Evolutionary conservation across 495 filamentous ascomycete genomes (phyloP).

Genomic region (Aspergillus hancockii): DNA sequence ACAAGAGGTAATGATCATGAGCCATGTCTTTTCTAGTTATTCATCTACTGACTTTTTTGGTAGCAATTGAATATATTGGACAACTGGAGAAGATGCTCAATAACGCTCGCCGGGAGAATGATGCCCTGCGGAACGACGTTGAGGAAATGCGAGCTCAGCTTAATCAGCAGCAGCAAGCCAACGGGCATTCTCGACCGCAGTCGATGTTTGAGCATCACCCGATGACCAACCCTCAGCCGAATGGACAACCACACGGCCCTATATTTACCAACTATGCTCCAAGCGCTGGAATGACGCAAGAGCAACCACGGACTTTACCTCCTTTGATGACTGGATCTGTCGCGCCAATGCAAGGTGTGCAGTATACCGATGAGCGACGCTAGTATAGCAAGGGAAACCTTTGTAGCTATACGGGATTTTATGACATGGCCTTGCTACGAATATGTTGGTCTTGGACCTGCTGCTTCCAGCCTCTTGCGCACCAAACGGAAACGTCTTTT

Average conservation of each 20-base stretch:
- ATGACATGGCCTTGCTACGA: neutral
- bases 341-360: constrained; percentile 59
- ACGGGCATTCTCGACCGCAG: constrained; percentile 41
- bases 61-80: constrained; percentile 48
- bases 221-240: constrained; percentile 38
- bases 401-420: constrained; percentile 2
- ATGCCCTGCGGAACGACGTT: constrained; percentile 52
- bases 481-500: constrained; percentile 17
- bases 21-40: constrained; percentile 1
- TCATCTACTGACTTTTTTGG: constrained; percentile 6
- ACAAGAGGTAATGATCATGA: constrained; percentile 70
- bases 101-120: constrained; percentile 46
- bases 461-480: constrained; percentile 6
- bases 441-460: constrained; percentile 9
- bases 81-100: constrained; percentile 37
- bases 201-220: constrained; percentile 45
- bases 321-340: constrained; percentile 52
- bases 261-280: constrained; percentile 38
- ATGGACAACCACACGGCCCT: constrained; percentile 37
- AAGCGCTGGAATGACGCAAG: constrained; percentile 33
- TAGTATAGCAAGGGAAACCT: constrained; percentile 18
- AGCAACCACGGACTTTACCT: constrained; percentile 53
- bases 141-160: constrained; percentile 47
- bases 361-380: constrained; percentile 55
- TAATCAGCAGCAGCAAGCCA: constrained; percentile 55